Evolutionary conservation across 1,284 basidiomycete species (phyloP).

Genomic region (Cystobasidium pallidum): DNA sequence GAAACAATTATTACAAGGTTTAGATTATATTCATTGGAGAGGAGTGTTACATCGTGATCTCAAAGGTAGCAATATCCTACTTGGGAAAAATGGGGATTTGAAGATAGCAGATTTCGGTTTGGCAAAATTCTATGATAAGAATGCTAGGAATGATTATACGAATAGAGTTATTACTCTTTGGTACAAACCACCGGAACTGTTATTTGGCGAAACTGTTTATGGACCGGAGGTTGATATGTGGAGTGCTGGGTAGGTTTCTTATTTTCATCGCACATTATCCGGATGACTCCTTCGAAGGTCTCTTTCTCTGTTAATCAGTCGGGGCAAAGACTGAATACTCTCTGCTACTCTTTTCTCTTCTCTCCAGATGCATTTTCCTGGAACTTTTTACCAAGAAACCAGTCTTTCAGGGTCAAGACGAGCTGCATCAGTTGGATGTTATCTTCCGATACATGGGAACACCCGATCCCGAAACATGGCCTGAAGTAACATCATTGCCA

Average conservation of each 20-base stretch:
- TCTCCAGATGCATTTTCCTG: slow-evolving; percentile 88
- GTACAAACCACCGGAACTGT: slow-evolving; percentile 95
- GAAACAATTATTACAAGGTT: slow-evolving; percentile 87
- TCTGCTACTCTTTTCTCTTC: too few species aligned
- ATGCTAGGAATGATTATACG: slow-evolving; percentile 87
- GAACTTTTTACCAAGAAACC: slow-evolving; percentile 95
- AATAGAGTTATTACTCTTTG: slow-evolving; percentile 98
- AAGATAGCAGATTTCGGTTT: slow-evolving; percentile 98
- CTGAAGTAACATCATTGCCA: slow-evolving; percentile 76
- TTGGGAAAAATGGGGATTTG: slow-evolving; percentile 87
- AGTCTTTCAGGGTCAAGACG: slow-evolving; percentile 93
- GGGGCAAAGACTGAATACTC: too few species aligned
- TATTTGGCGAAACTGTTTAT: slow-evolving; percentile 95
- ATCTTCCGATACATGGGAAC: slow-evolving; percentile 91
- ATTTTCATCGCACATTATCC: too few species aligned
- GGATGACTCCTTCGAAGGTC: too few species aligned
- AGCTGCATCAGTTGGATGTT: slow-evolving; percentile 93
- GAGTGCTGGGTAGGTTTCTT: slow-evolving; percentile 87
- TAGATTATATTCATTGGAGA: slow-evolving; percentile 92
- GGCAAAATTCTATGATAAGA: slow-evolving; percentile 94
- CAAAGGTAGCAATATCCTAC: slow-evolving; percentile 97
- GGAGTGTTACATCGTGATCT: slow-evolving; percentile 97
- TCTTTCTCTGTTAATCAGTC: too few species aligned
- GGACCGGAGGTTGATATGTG: slow-evolving; percentile 99
- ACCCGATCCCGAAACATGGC: slow-evolving; percentile 80